Base-by-base conservation (phyloP, 352 stramenopile genomes). In the Elongisporangium undulatum region DNA sequence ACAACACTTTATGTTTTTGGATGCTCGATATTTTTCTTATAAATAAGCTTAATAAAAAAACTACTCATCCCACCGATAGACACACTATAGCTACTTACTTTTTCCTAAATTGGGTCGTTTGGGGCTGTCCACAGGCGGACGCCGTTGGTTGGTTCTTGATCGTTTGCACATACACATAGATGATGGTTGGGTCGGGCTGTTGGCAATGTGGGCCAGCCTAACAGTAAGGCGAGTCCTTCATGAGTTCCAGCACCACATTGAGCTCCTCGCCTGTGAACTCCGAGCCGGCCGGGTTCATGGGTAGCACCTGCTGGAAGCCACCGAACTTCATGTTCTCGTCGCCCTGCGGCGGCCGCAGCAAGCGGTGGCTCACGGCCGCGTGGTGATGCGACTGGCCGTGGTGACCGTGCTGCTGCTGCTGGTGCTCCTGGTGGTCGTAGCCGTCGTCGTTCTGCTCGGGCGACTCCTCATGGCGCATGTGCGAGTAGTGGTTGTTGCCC, bases 201-300 rank as follows among this genome's bases (percentile, higher is more conserved):
- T 34, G 29, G 8, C 4, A 41, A 41, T 41, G 29, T 41, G 29
- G 29, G 9, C 1, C 29, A 9, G 29, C 8, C 29, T 41, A 41
- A 9, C 49, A 53, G 22, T 53, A 53, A n/a, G 19, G 22, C 1
- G 22, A 26, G 52, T 89, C 81, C 63, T 92, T 90, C 82, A 92
- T 92, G 55, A 92, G 77, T 55, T 92, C 79, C 54, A 92, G 51
- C 59, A 92, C 82, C 29, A 85, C 82, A 51, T 68, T 92, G 8
- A 92, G 78, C 60, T 92, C 82, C 66, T 90, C 82, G 19, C 80
- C 80, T 15, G 80, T 90, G 53, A 92, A 87, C 60, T 92, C 82
- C 17, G 82, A 72, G 12, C 76, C 78, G 4, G 82, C 79, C 13
- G 72, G 78, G 49, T 92, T 85, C 74, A 92, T 87, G 0, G 79